Percentiles rank a stretch among this genome's conserved stretches.
phyloP scores from a whole-genome alignment of 164 flowering plant species.

The Piper longum region DNA sequence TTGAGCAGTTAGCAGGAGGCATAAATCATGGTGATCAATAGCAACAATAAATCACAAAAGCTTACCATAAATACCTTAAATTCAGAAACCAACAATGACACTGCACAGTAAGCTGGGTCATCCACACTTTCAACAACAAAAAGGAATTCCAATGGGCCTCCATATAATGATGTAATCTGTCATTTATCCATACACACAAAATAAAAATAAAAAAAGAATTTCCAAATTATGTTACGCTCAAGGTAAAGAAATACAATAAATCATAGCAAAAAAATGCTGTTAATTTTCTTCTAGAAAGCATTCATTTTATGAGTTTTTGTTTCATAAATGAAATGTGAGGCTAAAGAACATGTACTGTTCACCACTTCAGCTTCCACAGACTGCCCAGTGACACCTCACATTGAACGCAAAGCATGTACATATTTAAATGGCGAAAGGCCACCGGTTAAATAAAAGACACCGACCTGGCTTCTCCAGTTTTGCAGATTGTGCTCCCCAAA shows the following conservation, averaged over 20 bases:
- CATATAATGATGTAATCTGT: constrained; percentile 92
- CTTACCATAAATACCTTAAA: constrained; percentile 34
- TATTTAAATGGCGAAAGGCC: background rate
- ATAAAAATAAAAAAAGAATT: background rate
- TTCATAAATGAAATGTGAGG: background rate
- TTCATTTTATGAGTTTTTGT: too few relatives aligned
- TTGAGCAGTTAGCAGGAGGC: too few relatives aligned
- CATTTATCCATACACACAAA: constrained; percentile 1
- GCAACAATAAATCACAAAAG: background rate
- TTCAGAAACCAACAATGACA: constrained; percentile 37
- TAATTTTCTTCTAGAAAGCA: background rate
- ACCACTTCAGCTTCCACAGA: background rate
- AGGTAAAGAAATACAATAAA: background rate
- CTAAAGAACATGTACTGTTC: background rate
- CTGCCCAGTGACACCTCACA: background rate
- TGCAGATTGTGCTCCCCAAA: constrained; percentile 96
- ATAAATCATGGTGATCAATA: too few relatives aligned
- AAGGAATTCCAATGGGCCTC: constrained; percentile 86
- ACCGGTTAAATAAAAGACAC: constrained; percentile 1
- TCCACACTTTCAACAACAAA: constrained; percentile 85
- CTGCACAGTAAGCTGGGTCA: constrained; percentile 88
- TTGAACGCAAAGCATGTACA: background rate
- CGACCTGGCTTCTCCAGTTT: constrained; percentile 97
- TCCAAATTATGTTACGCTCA: background rate
- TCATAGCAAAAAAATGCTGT: background rate